A percentile compares a stretch with the other conserved stretches of the same genome.
phyloP scores from a whole-genome alignment of 2,329 filamentous ascomycete species.

The Phaeomoniella chlamydospora region DNA sequence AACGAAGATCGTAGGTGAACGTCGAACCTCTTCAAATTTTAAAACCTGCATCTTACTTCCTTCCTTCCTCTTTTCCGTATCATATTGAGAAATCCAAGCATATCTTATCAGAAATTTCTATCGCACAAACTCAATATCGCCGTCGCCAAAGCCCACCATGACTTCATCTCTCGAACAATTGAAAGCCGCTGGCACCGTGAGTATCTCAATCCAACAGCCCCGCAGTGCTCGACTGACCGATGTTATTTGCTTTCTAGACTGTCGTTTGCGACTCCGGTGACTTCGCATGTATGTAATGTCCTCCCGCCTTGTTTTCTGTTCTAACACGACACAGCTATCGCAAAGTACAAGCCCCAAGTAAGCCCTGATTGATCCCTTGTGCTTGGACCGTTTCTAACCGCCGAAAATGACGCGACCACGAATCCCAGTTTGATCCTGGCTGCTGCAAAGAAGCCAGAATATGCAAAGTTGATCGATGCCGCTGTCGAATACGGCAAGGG shows the following conservation, averaged over 20 bases:
- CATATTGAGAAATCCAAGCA: no score
- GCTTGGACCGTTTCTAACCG: no score
- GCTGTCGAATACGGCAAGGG: constrained; percentile 78
- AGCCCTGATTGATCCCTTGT: no score
- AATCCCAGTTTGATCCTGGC: constrained; percentile 98
- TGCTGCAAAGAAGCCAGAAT: constrained; percentile 95
- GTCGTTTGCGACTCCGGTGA: constrained; percentile 97
- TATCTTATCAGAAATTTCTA: no score
- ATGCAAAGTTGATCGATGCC: constrained; percentile 77
- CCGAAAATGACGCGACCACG: constrained; percentile 99
- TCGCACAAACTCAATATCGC: no score
- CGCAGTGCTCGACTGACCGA: constrained; percentile 4
- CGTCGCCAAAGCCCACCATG: constrained; percentile 47
- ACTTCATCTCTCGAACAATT: constrained; percentile 86
- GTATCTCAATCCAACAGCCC: constrained; percentile 24
- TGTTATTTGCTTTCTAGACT: constrained; percentile 39
- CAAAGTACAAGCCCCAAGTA: constrained; percentile 99
- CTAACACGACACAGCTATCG: constrained; percentile 55
- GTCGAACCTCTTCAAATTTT: no score
- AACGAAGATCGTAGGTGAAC: no score
- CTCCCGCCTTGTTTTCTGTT: no score
- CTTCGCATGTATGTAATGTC: constrained; percentile 66
- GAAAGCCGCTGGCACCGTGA: constrained; percentile 90
- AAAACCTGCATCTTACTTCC: no score
- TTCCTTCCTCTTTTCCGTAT: no score